phyloP scores from a whole-genome alignment of 2,329 filamentous ascomycete genomes.

The Penicillium sp. region DNA sequence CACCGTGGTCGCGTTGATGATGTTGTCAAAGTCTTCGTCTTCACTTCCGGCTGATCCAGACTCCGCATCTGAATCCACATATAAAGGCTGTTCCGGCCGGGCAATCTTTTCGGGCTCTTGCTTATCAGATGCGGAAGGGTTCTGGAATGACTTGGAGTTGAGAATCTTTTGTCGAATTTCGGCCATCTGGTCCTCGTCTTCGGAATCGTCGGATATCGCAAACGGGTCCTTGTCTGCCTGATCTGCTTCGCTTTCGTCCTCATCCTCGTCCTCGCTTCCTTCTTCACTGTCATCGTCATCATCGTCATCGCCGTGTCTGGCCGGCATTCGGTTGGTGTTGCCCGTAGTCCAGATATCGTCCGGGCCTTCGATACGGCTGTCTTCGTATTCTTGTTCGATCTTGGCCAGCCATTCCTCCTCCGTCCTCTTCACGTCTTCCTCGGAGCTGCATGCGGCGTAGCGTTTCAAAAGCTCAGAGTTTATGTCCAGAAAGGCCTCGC shows the following conservation, averaged over 20 bases:
- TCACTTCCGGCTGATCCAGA: slow-evolving; percentile 70
- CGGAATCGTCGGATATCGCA: slow-evolving; percentile 76
- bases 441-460: slow-evolving; percentile 82
- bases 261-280: slow-evolving; percentile 51
- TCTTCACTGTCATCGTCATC: slow-evolving; percentile 43
- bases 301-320: slow-evolving; percentile 56
- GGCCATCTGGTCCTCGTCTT: slow-evolving; percentile 89
- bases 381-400: slow-evolving; percentile 85
- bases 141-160: slow-evolving; percentile 84
- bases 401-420: slow-evolving; percentile 88
- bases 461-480: slow-evolving; percentile 79
- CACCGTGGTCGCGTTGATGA: slow-evolving; percentile 87
- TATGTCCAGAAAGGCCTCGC: slow-evolving; percentile 85
- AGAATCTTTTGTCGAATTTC: slow-evolving; percentile 89
- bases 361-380: slow-evolving; percentile 66
- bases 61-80: slow-evolving; percentile 68
- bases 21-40: slow-evolving; percentile 83
- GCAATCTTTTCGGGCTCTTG: slow-evolving; percentile 65
- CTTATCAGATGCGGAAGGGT: slow-evolving; percentile 55
- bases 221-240: slow-evolving; percentile 67
- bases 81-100: slow-evolving; percentile 54
- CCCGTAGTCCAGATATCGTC: slow-evolving; percentile 89
- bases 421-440: slow-evolving; percentile 79
- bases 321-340: slow-evolving; percentile 74
- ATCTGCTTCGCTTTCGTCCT: slow-evolving; percentile 49